These are phyloP conservation scores for Candida berthetii DNA, from an alignment of 805 yeast genomes.

Conservation along the genomic window DNA sequence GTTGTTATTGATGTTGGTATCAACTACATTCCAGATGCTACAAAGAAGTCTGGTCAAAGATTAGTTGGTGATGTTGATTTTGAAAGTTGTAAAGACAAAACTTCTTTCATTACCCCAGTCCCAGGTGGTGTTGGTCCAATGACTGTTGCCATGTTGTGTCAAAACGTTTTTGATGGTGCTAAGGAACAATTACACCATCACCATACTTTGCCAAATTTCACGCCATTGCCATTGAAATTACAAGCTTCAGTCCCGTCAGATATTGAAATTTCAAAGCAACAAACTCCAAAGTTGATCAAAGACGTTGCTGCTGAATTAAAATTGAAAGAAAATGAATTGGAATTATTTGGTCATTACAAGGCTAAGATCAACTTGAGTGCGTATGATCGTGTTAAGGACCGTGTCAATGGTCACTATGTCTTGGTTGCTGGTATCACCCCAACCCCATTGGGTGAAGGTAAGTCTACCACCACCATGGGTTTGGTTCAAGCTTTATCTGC, in stretches of 20 bases:
- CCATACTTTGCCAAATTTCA: slow-evolving; percentile 19
- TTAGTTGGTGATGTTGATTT: slow-evolving; percentile 78
- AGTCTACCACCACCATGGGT: slow-evolving; percentile 80
- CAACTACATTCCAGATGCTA: slow-evolving; percentile 61
- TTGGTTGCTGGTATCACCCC: slow-evolving; percentile 83
- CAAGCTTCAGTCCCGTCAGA: slow-evolving; percentile 75
- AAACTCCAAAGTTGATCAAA: slow-evolving; percentile 63
- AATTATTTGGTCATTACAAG: slow-evolving; percentile 69
- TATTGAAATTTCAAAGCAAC: slow-evolving; percentile 71
- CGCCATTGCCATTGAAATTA: slow-evolving; percentile 53
- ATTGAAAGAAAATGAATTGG: slow-evolving; percentile 59
- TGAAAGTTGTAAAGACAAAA: slow-evolving; percentile 44
- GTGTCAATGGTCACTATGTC: slow-evolving; percentile 63
- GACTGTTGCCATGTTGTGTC: slow-evolving; percentile 81
- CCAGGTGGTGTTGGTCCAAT: slow-evolving; percentile 93
- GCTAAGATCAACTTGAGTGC: slow-evolving; percentile 68
- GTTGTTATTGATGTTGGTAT: slow-evolving; percentile 82
- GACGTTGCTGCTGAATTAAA: slow-evolving; percentile 68
- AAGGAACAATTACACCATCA: slow-evolving; percentile 31
- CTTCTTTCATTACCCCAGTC: slow-evolving; percentile 74
- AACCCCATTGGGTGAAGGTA: slow-evolving; percentile 83
- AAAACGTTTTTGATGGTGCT: slow-evolving; percentile 68
- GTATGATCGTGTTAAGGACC: slow-evolving; percentile 54
- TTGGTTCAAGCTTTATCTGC: slow-evolving; percentile 78
- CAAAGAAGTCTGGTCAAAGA: slow-evolving; percentile 62